Conservation (phyloP, 1,284 basidiomycete species). For the Boletus smithii region DNA sequence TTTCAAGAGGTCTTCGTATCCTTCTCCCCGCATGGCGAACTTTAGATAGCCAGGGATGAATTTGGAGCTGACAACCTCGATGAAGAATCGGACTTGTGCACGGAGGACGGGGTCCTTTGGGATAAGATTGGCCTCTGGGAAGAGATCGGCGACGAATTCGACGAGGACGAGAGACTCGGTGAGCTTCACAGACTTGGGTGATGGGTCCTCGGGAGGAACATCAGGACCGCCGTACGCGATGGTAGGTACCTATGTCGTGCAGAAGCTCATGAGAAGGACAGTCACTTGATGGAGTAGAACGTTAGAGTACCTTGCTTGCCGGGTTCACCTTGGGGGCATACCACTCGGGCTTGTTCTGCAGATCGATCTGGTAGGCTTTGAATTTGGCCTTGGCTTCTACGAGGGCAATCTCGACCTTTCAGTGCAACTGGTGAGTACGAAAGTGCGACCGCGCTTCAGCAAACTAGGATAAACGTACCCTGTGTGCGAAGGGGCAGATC, state of each 20-base stretch:
- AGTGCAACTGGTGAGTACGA: background rate
- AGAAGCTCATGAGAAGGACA: background rate
- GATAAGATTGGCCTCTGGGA: slow-evolving; percentile 39
- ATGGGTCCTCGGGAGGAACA: slow-evolving; percentile 39
- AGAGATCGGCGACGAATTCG: slow-evolving; percentile 46
- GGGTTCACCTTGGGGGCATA: slow-evolving; percentile 60
- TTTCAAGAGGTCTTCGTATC: slow-evolving; percentile 39
- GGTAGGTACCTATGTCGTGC: slow-evolving; percentile 39
- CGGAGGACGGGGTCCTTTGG: slow-evolving; percentile 43
- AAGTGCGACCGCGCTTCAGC: slow-evolving; percentile 10
- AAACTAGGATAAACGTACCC: slow-evolving; percentile 34
- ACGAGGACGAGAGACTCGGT: slow-evolving; percentile 45
- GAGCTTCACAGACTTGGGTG: slow-evolving; percentile 43
- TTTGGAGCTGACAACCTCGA: slow-evolving; percentile 40
- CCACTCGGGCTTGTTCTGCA: slow-evolving; percentile 63
- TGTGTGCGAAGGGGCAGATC: slow-evolving; percentile 17
- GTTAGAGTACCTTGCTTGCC: slow-evolving; percentile 49
- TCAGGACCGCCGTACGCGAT: slow-evolving; percentile 45
- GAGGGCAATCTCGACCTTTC: slow-evolving; percentile 55
- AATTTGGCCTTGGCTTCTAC: slow-evolving; percentile 50
- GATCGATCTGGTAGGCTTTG: slow-evolving; percentile 51
- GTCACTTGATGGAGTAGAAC: background rate
- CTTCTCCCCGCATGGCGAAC: slow-evolving; percentile 40
- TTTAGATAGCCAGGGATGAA: slow-evolving; percentile 38
- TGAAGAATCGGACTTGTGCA: slow-evolving; percentile 43